Evolutionary conservation across 768 basidiomycete genomes (phyloP), one percentile per base, ranked within the genome.

Genomic region (Nidularia sp.): DNA sequence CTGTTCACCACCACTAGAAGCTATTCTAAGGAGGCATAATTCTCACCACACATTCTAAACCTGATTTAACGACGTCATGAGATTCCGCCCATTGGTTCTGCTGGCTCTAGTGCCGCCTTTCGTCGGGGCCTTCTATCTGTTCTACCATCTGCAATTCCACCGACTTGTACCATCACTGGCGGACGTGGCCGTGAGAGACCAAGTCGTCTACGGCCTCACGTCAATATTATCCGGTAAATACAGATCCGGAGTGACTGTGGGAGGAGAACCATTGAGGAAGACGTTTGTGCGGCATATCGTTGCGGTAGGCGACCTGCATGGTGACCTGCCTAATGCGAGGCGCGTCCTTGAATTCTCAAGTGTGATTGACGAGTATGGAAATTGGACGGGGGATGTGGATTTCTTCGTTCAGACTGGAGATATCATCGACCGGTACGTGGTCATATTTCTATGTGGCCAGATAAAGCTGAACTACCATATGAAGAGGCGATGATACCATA

Each of bases 381-480:
- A 85, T 51, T 98, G 96, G 96, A 81, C 83, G 2, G 93, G 90
- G 4, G 73, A 87, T 31, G 80, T 87, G 1, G 89, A 93, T 62
- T 84, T 87, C 45, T 85, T 98, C 52, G 93, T 97, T 13, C 96
- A 98, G 73, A 97, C 94, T 0, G 95, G 94, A 2, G 94, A 98
- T 68, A 94, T 97, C 33, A 90, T 98, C 50, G 94, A 97, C 69
- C 74, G 94, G 93, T 88, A 54, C 43, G 76, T 62, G 13, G 6
- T 54, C 34, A 54, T 4, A 22, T 47, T 48, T 35, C 47, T 34
- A 50, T 48, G 22, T 7, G 29, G 8, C 35, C 25, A 49, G 34
- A 31, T 42, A 7, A 34, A 36, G 5, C 45, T 25, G 9, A n/a
- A 15, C 43, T 45, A 9, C 4, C 1, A 4, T 8, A 45, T 45